Percentiles rank a stretch among this genome's conserved stretches.
Evolutionary conservation across 441 rosid species (phyloP).

Genomic region (Francoa sonchifolia): DNA sequence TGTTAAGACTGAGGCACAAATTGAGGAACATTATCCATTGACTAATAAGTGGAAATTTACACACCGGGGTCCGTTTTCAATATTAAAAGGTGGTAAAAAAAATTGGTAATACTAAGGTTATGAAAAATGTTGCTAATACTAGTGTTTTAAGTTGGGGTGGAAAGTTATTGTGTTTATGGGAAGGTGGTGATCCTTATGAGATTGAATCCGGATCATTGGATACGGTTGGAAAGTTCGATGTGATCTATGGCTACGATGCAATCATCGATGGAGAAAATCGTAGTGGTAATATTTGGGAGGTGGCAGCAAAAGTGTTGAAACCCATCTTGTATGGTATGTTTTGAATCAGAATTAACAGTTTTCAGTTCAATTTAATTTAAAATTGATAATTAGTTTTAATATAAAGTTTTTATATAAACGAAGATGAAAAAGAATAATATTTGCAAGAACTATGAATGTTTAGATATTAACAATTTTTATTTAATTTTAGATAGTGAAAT

Average conservation of each 20-base stretch:
- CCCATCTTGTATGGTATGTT: slow-evolving; percentile 58
- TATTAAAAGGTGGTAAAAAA: slow-evolving; percentile 55
- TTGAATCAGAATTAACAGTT: too few relatives aligned
- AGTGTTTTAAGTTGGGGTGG: slow-evolving; percentile 75
- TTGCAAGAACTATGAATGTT: too few relatives aligned
- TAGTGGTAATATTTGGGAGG: slow-evolving; percentile 26
- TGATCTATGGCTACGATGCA: slow-evolving; percentile 24
- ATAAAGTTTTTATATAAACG: too few relatives aligned
- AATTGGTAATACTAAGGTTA: slow-evolving; percentile 78
- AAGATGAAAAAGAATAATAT: too few relatives aligned
- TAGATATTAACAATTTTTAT: too few relatives aligned
- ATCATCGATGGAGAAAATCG: not conserved
- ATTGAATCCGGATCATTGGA: slow-evolving; percentile 57
- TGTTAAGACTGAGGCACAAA: slow-evolving; percentile 73
- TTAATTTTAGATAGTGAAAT: too few relatives aligned
- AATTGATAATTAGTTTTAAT: too few relatives aligned
- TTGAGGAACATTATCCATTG: slow-evolving; percentile 52
- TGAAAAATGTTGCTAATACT: slow-evolving; percentile 91
- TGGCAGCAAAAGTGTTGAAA: slow-evolving; percentile 55
- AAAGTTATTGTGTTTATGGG: slow-evolving; percentile 74
- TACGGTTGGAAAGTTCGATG: slow-evolving; percentile 44
- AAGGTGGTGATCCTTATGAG: slow-evolving; percentile 88
- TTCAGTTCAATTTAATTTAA: too few relatives aligned
- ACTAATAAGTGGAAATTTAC: slow-evolving; percentile 74
- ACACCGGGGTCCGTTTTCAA: slow-evolving; percentile 75